phyloP scores from a whole-genome alignment of 2,329 filamentous ascomycete genomes.

The Penicillium rolfsii region DNA sequence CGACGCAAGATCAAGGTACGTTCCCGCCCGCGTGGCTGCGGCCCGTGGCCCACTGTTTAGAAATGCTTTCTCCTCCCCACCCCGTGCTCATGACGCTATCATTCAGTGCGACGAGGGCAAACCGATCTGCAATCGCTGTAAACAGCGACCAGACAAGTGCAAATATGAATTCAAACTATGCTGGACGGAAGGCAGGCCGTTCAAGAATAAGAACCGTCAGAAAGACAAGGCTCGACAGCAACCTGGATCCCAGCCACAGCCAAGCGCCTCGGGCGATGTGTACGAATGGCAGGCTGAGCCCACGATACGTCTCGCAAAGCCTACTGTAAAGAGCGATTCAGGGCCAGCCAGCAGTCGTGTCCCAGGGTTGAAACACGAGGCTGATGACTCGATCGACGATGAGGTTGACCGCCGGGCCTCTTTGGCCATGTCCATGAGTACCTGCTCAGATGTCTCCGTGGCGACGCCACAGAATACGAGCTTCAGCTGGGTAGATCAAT shows the following conservation, averaged over 20 bases:
- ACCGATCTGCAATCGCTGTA: constrained; percentile 12
- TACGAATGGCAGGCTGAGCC: neutral
- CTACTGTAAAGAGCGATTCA: neutral
- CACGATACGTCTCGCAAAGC: neutral
- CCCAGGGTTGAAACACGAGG: neutral
- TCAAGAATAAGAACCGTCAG: constrained; percentile 10
- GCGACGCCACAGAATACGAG: neutral
- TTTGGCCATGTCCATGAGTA: neutral
- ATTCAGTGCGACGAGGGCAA: constrained; percentile 13
- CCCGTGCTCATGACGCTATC: neutral
- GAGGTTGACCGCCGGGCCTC: neutral
- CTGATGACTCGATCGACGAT: neutral
- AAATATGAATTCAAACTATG: constrained; percentile 15
- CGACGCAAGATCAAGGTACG: constrained; percentile 13
- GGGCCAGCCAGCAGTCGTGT: neutral
- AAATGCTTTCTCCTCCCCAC: neutral
- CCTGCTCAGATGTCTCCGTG: neutral
- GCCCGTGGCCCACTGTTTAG: neutral
- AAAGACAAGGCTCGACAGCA: neutral
- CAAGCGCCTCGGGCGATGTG: neutral
- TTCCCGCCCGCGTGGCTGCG: neutral
- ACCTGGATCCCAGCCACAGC: neutral
- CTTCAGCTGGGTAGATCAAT: neutral
- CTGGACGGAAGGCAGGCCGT: constrained; percentile 13
- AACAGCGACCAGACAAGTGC: constrained; percentile 14